Percentiles rank a stretch among this genome's conserved stretches.
Conservation (phyloP, 2,329 filamentous ascomycete genomes). For the Penicillium oxalicum region DNA sequence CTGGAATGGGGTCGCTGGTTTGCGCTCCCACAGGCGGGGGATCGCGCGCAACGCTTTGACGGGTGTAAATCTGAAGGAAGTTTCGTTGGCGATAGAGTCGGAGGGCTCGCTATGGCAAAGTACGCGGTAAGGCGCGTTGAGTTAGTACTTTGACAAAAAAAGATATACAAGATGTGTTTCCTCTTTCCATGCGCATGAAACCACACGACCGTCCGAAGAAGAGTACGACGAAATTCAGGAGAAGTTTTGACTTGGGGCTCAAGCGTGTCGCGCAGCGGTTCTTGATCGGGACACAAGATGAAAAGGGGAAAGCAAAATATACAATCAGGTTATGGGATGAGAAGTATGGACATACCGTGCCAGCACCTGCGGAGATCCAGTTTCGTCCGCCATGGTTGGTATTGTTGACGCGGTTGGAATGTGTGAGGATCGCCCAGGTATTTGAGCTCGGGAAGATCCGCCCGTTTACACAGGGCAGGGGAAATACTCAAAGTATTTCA, state of each 20-base stretch:
- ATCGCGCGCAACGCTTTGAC: constrained; percentile 28
- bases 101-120: constrained; percentile 5
- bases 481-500: not conserved
- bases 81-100: constrained; percentile 13
- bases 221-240: no score
- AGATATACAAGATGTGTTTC: not conserved
- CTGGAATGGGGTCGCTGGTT: constrained; percentile 38
- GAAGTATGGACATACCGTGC: constrained; percentile 12
- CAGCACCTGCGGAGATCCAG: constrained; percentile 14
- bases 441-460: not conserved
- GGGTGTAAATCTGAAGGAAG: constrained; percentile 39
- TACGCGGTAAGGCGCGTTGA: constrained; percentile 2
- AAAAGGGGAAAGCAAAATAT: no score
- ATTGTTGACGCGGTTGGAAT: constrained; percentile 20
- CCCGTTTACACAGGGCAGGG: no score
- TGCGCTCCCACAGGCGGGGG: constrained; percentile 42
- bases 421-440: constrained; percentile 18
- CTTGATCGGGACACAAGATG: no score
- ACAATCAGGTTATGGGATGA: not conserved
- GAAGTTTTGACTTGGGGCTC: no score
- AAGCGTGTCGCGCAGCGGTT: no score
- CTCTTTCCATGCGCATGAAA: not conserved
- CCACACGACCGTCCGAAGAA: no score
- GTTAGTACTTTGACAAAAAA: constrained; percentile 7
- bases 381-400: constrained; percentile 18